Conservation (phyloP, 768 basidiomycete species). For the Leccinum subtestaceum region DNA sequence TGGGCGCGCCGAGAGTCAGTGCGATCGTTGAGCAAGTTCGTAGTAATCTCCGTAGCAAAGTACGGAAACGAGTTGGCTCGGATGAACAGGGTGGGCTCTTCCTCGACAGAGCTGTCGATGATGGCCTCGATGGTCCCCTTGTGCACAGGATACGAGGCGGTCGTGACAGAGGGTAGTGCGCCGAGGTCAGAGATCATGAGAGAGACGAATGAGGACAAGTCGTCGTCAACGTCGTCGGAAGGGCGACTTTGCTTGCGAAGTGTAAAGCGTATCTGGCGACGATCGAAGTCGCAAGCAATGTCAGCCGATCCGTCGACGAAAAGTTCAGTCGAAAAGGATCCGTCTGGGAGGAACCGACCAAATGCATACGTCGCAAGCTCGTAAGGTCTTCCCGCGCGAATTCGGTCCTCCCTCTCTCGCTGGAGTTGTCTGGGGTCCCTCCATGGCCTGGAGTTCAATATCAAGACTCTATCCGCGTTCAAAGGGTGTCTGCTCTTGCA, state of each 20-base stretch:
- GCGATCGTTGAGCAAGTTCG: background rate
- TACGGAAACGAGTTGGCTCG: slow-evolving; percentile 32
- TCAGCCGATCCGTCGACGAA: slow-evolving; percentile 24
- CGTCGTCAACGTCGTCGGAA: slow-evolving; percentile 6
- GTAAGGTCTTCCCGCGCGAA: slow-evolving; percentile 21
- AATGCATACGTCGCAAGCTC: slow-evolving; percentile 30
- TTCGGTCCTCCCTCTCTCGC: slow-evolving; percentile 24
- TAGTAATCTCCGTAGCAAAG: slow-evolving; percentile 12
- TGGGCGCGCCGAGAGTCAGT: slow-evolving; percentile 18
- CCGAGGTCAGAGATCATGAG: background rate
- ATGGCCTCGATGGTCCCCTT: slow-evolving; percentile 21
- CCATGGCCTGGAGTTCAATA: slow-evolving; percentile 28
- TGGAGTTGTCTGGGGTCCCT: slow-evolving; percentile 28
- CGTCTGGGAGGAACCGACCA: slow-evolving; percentile 36
- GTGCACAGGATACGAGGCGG: slow-evolving; percentile 25
- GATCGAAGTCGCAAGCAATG: slow-evolving; percentile 38
- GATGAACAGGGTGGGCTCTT: slow-evolving; percentile 29
- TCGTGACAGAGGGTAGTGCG: background rate
- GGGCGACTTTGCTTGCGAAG: slow-evolving; percentile 24
- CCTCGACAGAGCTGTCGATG: slow-evolving; percentile 5
- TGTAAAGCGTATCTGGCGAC: slow-evolving; percentile 30
- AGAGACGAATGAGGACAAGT: background rate
- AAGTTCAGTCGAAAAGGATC: slow-evolving; percentile 34
- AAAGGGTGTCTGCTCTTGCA: slow-evolving; percentile 19
- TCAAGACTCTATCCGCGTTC: slow-evolving; percentile 23